Conservation (phyloP, 345 rosid genomes). For the Eucalyptus albens region DNA sequence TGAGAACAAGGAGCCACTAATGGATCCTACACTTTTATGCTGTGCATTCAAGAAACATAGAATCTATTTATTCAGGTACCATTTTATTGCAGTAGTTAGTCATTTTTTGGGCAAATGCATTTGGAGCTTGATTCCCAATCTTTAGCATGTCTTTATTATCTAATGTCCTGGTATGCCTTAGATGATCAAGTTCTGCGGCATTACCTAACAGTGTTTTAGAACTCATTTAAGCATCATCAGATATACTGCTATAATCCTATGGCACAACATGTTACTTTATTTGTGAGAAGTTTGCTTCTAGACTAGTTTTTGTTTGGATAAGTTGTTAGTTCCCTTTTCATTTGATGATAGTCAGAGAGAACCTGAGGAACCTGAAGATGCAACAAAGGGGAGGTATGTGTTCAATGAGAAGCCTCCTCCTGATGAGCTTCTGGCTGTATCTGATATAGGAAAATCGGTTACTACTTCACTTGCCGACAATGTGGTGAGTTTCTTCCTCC, state of each 20-base stretch:
- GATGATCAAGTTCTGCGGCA: neutral
- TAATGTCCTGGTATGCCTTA: neutral
- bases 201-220: neutral
- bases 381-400: slow-evolving; percentile 89
- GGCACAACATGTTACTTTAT: neutral
- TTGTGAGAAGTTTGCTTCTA: neutral
- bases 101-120: neutral
- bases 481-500: slow-evolving; percentile 47
- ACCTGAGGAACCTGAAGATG: slow-evolving; percentile 97
- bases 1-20: slow-evolving; percentile 89
- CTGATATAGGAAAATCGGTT: slow-evolving; percentile 87
- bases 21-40: slow-evolving; percentile 79
- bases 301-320: neutral
- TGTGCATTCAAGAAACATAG: slow-evolving; percentile 96
- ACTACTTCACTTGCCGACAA: slow-evolving; percentile 89
- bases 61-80: slow-evolving; percentile 84
- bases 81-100: neutral
- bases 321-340: neutral
- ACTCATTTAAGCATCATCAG: neutral
- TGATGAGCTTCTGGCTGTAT: slow-evolving; percentile 92
- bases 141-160: neutral
- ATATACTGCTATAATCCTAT: neutral
- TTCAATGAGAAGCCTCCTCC: slow-evolving; percentile 97
- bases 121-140: neutral
- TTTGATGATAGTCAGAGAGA: slow-evolving; percentile 62